Evolutionary conservation across 352 stramenopile genomes (phyloP).

Genomic region (Peronospora destructor): DNA sequence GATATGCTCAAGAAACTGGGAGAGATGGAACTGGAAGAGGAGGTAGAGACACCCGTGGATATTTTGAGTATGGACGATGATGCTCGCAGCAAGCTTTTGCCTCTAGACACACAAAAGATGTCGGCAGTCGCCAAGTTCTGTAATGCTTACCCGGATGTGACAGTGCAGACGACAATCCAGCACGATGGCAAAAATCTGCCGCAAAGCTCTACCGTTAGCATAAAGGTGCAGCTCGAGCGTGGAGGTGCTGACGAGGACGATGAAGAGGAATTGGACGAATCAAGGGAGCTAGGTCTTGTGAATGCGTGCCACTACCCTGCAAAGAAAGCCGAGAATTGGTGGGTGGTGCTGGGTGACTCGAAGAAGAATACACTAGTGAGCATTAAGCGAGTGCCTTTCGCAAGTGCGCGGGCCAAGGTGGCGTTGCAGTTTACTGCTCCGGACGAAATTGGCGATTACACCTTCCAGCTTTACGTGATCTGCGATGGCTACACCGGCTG

Average conservation of each 20-base stretch:
- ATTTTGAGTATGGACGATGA: slow-evolving; percentile 92
- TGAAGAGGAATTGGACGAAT: slow-evolving; percentile 54
- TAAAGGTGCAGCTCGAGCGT: slow-evolving; percentile 87
- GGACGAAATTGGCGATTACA: slow-evolving; percentile 89
- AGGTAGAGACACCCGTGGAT: slow-evolving; percentile 76
- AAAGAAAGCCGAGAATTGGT: slow-evolving; percentile 98
- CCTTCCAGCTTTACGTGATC: slow-evolving; percentile 97
- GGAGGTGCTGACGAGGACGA: slow-evolving; percentile 92
- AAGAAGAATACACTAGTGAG: slow-evolving; percentile 93
- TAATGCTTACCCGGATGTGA: slow-evolving; percentile 98
- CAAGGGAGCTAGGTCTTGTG: slow-evolving; percentile 54
- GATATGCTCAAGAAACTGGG: slow-evolving; percentile 68
- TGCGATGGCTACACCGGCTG: slow-evolving; percentile 98
- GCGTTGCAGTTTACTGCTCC: slow-evolving; percentile 95
- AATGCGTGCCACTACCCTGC: slow-evolving; percentile 67
- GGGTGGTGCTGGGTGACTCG: slow-evolving; percentile 95
- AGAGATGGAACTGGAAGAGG: slow-evolving; percentile 55
- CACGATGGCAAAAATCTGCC: slow-evolving; percentile 88
- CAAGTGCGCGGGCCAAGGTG: slow-evolving; percentile 65
- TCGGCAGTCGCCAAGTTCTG: slow-evolving; percentile 98
- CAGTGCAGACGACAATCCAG: slow-evolving; percentile 90
- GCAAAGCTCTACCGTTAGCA: slow-evolving; percentile 84
- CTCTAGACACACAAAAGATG: slow-evolving; percentile 84
- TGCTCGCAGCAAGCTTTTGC: slow-evolving; percentile 85
- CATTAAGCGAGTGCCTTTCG: slow-evolving; percentile 96